Evolutionary conservation across 78 protist species (phyloP), one percentile per base, ranked within the genome.

Genomic region (Dictyostelium purpureum): DNA sequence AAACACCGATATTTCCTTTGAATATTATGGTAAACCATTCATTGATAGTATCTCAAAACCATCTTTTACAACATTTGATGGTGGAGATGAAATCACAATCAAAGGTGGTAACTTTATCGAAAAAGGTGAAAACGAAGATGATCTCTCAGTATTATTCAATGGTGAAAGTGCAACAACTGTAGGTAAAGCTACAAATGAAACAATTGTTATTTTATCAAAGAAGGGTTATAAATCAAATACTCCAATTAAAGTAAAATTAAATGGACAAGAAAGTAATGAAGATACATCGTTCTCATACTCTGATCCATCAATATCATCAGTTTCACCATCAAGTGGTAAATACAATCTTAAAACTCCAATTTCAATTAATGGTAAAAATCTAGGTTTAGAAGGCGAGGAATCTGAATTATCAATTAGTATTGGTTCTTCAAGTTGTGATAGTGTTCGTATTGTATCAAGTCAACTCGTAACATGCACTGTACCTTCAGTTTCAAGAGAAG

Each of bases 21-120:
- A 40, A 12, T 79, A 47, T 57, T 80, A 80, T 80, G 88, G 88
- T 67, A 4, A 1, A 1, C 88, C 88, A 63, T 6, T 42, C 0
- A 63, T 79, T 18, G 19, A 65, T 7, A 47, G 66, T 3, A 33
- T 79, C 19, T 1, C 21, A 65, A 73, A 73, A 26, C 43, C 45
- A 18, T n/a, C n/a, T n/a, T 16, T 52, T 37, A 12, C 35, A 12
- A 2, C 66, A 45, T 14, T 79, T 35, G 77, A 79, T 79, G 88
- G 88, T 47, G 54, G 24, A 2, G 26, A 35, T 35, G n/a, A 24
- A 10, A 10, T 79, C 0, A 66, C 77, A 49, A n/a, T 79, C 5
- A 66, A 1, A 26, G 88, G 88, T 51, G 31, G 43, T 14, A 79
- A 79, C 47, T 79, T 79, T 10, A 70, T 43, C 3, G 66, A 33